Evolutionary conservation across 2,329 filamentous ascomycete species (phyloP), one percentile per base, ranked within the genome.

Genomic region (Nakataea oryzae): DNA sequence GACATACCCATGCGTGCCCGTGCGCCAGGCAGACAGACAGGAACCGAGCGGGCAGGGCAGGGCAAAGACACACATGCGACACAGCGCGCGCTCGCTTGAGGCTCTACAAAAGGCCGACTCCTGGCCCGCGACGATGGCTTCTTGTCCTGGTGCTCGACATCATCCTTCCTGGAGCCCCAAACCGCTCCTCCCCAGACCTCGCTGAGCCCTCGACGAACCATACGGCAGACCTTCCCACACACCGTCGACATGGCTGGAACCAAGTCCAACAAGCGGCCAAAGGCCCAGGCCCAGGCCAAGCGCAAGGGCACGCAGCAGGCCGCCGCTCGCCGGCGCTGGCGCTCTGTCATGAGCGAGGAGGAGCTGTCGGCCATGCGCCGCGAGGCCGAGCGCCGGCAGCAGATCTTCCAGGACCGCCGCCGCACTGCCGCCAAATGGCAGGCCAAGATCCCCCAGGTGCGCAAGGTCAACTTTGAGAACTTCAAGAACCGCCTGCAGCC

Each of bases 401-500:
- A 50, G 41, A 50, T 50, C 17, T 50, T 50, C 17, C 17, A 50
- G 17, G 41, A 50, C 21, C 41, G 41, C 4, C 41, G 41, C 8
- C 41, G 41, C 41, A 50, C 41, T 3, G 24, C 41, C 41, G 41
- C 41, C 41, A 50, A 50, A 13, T 50, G 41, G 41, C 21, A n/a
- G 41, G 41, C 41, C 41, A 50, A 50, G 41, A 50, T 79, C 26
- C 73, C 74, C 1, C 70, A 72, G 29, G 73, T 75, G n/a, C 71
- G 74, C 59, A 75, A 72, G 63, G 71, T 75, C 61, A 74, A 75
- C 67, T 78, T 77, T 62, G 75, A 77, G 64, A 71, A 74, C 65
- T 78, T 76, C 69, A 78, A 78, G 67, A 78, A 78, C 64, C 70
- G 74, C 61, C 76, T 74, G 64, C 67, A 73, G 14, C 28, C 70